Base-by-base conservation (phyloP, 1,284 basidiomycete species). In the Boletus semigastroideus region DNA sequence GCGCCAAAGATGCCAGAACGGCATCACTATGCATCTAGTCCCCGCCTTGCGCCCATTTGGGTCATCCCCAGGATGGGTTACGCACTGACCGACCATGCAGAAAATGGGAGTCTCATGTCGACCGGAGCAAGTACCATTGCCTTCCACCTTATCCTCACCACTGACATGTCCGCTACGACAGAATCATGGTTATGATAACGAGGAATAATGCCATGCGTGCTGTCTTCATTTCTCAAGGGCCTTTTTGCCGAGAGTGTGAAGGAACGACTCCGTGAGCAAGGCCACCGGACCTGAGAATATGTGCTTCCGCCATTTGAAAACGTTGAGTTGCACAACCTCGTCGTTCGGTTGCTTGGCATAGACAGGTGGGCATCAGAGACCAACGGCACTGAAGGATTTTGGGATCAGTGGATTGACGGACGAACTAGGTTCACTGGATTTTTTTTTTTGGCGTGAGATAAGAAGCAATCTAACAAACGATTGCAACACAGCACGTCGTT, bases 171-270 rank as follows among this genome's bases (percentile, higher is more conserved):
- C 7, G 12, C 36, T 34, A 33, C 27, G 27, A n/a, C 58, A 90
- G 82, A 90, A 84, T 59, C 89, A 92, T 60, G 89, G 87, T 8
- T 92, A 91, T 66, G 91, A 94, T 64, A 91, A 92, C 57, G 68
- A 76, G 13, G 80, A 84, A 43, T n/a, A 62, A 73, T 11, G 78
- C 86, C 5, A 95, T 95, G 93, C 84, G 84, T 51, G 91, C 92
- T 0, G 84, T 93, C 70, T 95, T 96, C 71, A 84, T 94, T 56
- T 89, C 91, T 7, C 85, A 87, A 63, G 91, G 92, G 0, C 90
- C 92, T 0, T n/a, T 92, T 93, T 66, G 83, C 87, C 7, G 65
- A 78, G 3, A 74, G 78, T 43, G 75, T 82, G 50, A 92, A 87
- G 65, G 72, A 75, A 2, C 49, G 30, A 8, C 14, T 48, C 14